phyloP scores from a whole-genome alignment of 2,329 filamentous ascomycete genomes.

The Fusarium sp. region DNA sequence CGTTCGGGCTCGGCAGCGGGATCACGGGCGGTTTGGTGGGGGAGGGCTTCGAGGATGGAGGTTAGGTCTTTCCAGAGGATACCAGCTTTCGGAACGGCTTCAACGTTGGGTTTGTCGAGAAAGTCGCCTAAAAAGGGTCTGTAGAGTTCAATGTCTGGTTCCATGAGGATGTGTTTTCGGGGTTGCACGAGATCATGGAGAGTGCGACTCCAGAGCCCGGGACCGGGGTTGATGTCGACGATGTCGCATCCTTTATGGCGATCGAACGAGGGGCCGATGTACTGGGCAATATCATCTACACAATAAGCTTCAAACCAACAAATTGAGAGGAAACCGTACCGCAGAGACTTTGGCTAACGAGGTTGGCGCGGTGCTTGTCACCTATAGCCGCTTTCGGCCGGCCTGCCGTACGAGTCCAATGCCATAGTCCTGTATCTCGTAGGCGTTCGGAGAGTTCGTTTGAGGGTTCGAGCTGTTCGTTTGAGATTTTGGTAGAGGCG shows the following conservation, averaged over 20 bases:
- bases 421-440: conserved; percentile 42
- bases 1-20: conserved; percentile 54
- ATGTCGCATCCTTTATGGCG: conserved; percentile 83
- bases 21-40: conserved; percentile 60
- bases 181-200: conserved; percentile 80
- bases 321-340: conserved; percentile 41
- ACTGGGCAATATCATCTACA: conserved; percentile 73
- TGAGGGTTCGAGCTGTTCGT: conserved; percentile 1
- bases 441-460: conserved; percentile 38
- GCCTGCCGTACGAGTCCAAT: background rate
- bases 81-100: conserved; percentile 64
- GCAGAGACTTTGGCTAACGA: conserved; percentile 62
- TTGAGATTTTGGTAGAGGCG: background rate
- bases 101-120: conserved; percentile 57
- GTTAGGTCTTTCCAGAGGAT: conserved; percentile 69
- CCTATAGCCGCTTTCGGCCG: conserved; percentile 17
- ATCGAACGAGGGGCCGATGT: conserved; percentile 73
- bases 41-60: conserved; percentile 61
- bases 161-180: conserved; percentile 83
- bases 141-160: conserved; percentile 71
- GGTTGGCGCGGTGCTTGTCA: conserved; percentile 58
- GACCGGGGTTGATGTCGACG: conserved; percentile 85
- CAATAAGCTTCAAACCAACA: background rate
- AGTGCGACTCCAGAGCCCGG: conserved; percentile 79
- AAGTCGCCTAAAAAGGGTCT: conserved; percentile 68